Evolutionary conservation across 2,329 filamentous ascomycete species (phyloP).

Genomic region (Aureobasidium sp.): DNA sequence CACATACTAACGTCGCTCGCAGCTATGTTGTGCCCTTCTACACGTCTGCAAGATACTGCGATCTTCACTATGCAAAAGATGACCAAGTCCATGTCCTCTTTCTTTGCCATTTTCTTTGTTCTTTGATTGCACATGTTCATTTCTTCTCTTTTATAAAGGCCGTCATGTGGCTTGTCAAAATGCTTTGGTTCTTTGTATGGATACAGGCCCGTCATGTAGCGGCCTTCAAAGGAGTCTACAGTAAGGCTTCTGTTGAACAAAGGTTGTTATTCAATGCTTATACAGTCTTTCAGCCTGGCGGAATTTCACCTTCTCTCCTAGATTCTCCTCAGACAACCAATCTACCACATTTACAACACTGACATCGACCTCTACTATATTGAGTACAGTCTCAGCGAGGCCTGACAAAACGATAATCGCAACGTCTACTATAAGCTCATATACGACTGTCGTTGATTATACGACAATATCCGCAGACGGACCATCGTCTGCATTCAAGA

Average conservation of each 20-base stretch:
- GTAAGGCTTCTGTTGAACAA: conserved; percentile 4
- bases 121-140: background rate
- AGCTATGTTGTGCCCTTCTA: background rate
- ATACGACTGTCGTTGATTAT: background rate
- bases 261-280: background rate
- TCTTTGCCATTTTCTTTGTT: conserved; percentile 5
- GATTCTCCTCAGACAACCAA: background rate
- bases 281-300: conserved; percentile 5
- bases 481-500: background rate
- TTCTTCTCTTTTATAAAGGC: background rate
- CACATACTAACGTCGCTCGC: background rate
- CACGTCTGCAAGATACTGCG: background rate
- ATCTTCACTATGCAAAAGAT: background rate
- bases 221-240: background rate
- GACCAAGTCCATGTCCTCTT: background rate
- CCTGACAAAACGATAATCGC: background rate
- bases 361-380: background rate
- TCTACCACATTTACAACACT: background rate
- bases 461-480: background rate
- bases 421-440: background rate
- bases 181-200: conserved; percentile 6
- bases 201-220: background rate
- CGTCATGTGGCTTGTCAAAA: conserved; percentile 6
- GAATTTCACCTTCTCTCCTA: background rate
- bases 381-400: background rate